These are phyloP conservation scores for Murraya paniculata DNA, from an alignment of 345 rosid species.

Conservation along the genomic window DNA sequence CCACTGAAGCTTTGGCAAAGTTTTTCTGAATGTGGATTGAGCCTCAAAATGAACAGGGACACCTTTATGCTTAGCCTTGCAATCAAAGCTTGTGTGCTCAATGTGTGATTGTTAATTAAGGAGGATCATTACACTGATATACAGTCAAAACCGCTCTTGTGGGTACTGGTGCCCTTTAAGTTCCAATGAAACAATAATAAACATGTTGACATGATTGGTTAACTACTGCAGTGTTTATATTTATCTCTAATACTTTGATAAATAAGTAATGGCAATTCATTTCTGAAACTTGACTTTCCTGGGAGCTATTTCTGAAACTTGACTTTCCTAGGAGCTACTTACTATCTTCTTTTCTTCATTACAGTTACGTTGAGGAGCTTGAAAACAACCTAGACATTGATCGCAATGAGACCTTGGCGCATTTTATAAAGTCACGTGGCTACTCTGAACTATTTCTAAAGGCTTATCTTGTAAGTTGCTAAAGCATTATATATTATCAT, in stretches of 20 bases:
- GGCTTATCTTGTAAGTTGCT: conserved; percentile 70
- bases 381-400: conserved; percentile 53
- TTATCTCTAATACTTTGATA: background rate
- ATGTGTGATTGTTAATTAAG: too few relatives aligned
- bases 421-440: conserved; percentile 56
- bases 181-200: too few relatives aligned
- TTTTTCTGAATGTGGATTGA: conserved; percentile 28
- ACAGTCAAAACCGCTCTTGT: too few relatives aligned
- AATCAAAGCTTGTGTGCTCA: too few relatives aligned
- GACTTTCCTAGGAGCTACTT: conserved; percentile 17
- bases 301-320: conserved; percentile 26
- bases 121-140: too few relatives aligned
- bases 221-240: too few relatives aligned
- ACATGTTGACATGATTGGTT: too few relatives aligned
- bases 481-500: background rate
- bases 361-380: conserved; percentile 57
- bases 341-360: conserved; percentile 9
- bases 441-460: conserved; percentile 78
- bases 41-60: conserved; percentile 31
- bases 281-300: conserved; percentile 37
- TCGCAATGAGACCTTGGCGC: too few relatives aligned
- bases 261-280: conserved; percentile 40
- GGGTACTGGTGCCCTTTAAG: too few relatives aligned
- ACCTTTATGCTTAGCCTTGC: conserved; percentile 32
- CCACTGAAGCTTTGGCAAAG: conserved; percentile 55